Conservation (phyloP, 176 grass and related monocot species). For the Triticum urartu region DNA sequence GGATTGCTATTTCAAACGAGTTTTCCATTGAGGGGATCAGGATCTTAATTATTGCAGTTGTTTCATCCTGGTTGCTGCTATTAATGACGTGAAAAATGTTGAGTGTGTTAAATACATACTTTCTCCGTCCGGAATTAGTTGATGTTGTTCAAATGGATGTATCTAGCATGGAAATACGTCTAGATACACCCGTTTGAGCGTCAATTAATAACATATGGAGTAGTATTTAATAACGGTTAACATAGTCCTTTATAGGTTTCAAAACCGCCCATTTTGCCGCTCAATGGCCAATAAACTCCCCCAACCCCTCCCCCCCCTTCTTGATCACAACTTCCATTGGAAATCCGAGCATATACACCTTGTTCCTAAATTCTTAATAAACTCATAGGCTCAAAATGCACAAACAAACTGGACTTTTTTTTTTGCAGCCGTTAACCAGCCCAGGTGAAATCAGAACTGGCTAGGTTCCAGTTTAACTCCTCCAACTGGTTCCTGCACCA, state of each 20-base stretch:
- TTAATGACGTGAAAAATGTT: neutral
- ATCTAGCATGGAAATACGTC: too few relatives aligned
- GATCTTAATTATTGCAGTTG: neutral
- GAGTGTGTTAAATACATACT: neutral
- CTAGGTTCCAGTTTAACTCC: neutral
- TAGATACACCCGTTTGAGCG: too few relatives aligned
- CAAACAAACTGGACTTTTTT: neutral
- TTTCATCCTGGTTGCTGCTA: slow-evolving; percentile 10
- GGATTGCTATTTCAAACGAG: slow-evolving; percentile 4
- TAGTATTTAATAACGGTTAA: neutral
- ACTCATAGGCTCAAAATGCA: neutral
- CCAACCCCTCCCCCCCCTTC: neutral
- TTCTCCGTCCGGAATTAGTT: too few relatives aligned
- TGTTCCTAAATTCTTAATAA: neutral
- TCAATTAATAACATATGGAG: too few relatives aligned
- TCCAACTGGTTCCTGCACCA: neutral
- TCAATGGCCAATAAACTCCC: neutral
- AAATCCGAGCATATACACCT: neutral
- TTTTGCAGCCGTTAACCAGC: neutral
- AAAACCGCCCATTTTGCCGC: neutral
- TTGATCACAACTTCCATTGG: neutral
- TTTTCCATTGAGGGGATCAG: neutral
- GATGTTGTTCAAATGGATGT: too few relatives aligned
- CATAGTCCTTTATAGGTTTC: neutral
- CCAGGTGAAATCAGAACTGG: neutral